Evolutionary conservation across 768 basidiomycete species (phyloP).

Genomic region (Hygrocybe punicea): DNA sequence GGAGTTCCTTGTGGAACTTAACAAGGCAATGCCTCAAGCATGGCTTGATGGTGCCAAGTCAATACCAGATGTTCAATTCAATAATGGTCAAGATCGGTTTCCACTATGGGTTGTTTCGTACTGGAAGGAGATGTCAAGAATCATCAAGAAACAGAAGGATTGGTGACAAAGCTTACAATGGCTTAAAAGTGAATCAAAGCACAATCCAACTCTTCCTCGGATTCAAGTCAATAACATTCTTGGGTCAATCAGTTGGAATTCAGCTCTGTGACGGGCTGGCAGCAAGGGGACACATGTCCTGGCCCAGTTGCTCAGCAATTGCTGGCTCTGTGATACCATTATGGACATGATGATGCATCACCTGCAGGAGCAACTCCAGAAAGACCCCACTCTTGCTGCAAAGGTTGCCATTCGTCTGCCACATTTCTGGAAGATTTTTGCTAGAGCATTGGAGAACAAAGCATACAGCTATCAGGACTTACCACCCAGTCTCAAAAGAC

Average conservation of each 20-base stretch:
- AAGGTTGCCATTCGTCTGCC: too few species aligned
- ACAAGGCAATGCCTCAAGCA: not conserved
- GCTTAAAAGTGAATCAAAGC: not conserved
- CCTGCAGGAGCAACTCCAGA: too few species aligned
- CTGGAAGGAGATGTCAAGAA: not conserved
- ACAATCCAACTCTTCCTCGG: not conserved
- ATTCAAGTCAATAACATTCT: not conserved
- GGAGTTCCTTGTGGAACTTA: not conserved
- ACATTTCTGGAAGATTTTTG: too few species aligned
- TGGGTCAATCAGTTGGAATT: too few species aligned
- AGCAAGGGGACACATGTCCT: too few species aligned
- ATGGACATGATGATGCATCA: too few species aligned
- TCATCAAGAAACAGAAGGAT: not conserved
- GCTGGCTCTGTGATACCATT: too few species aligned
- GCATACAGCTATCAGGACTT: not conserved
- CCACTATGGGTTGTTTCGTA: constrained; percentile 1
- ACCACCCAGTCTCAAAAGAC: not conserved
- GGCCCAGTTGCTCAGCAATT: too few species aligned
- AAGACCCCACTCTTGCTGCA: too few species aligned
- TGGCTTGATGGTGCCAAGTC: constrained; percentile 1
- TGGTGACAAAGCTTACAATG: not conserved
- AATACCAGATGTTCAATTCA: not conserved
- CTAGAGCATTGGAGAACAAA: not conserved
- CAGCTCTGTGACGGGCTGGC: too few species aligned
- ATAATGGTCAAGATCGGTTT: not conserved